Base-by-base conservation (phyloP, 176 grass and related monocot genomes). In the Oryza australiensis region DNA sequence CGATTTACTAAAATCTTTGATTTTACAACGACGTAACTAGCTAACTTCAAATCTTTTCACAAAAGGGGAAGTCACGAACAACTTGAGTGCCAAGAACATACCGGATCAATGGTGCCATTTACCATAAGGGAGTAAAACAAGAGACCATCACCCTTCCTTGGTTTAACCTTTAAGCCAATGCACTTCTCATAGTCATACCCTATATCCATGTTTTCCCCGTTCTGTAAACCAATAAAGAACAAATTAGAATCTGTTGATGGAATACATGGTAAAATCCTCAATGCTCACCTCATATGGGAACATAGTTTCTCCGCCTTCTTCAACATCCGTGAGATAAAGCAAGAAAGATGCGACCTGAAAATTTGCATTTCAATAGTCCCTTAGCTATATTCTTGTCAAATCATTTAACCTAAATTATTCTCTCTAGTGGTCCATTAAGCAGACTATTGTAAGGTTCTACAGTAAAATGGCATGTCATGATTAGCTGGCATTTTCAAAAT, bases 251-350 rank as follows among this genome's bases (percentile, higher is more conserved):
- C n/a, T 38, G 14, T 57, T 64, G 13, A 35, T 11, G 45, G 75
- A 23, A 68, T 30, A 29, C 11, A 66, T 7, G 49, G 12, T 14
- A 38, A 72, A 22, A 27, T 12, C n/a, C 12, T 79, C 63, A 74
- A 7, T 77, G 27, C 66, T 70, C 49, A 94, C 96, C 96, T 99
- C 96, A 48, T 88, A 99, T 71, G 96, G 96, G 84, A 95, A 99
- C 96, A 99, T 99, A 20, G 96, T 99, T 95, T 99, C 96, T 76
- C 96, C 96, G 35, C 96, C 93, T 99, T 92, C 96, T 74, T 99
- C 96, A 1, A 99, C 96, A 68, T 99, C 87, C 38, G 89, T 88
- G 28, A 99, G 86, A 89, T 99, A 99, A 35, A 99, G 91, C 75
- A 99, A 90, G 83, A 95, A 99, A 77, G 96, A 94, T n/a, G 96